These are phyloP conservation scores for Irpex rosettiformis DNA, from an alignment of 1,284 basidiomycete species.

Conservation along the genomic window DNA sequence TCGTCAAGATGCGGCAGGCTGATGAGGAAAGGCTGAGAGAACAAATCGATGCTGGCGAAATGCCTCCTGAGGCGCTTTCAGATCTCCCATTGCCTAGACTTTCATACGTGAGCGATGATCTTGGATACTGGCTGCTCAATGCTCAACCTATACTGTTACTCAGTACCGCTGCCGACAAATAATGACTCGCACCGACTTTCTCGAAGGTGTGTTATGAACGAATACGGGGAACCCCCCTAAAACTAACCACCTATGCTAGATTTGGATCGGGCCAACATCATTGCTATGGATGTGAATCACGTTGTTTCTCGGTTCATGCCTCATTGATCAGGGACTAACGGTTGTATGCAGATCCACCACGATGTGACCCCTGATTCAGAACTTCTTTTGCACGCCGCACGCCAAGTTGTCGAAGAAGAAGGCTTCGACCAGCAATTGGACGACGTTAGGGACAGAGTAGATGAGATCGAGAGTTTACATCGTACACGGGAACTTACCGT, in stretches of 20 bases:
- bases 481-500: conserved; percentile 71
- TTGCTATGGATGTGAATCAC: conserved; percentile 69
- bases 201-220: conserved; percentile 49
- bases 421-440: conserved; percentile 74
- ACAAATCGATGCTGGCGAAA: conserved; percentile 35
- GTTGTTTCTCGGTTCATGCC: conserved; percentile 1
- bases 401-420: conserved; percentile 64
- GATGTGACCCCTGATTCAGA: conserved; percentile 79
- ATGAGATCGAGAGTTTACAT: conserved; percentile 71
- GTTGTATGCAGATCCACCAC: conserved; percentile 53
- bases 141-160: neutral
- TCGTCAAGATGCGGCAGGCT: conserved; percentile 56
- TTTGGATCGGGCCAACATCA: conserved; percentile 64
- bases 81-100: conserved; percentile 56
- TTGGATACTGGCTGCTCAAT: neutral
- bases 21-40: conserved; percentile 42
- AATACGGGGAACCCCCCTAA: neutral
- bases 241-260: conserved; percentile 32
- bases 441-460: conserved; percentile 67
- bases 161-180: conserved; percentile 68
- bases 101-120: conserved; percentile 46
- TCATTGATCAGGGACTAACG: conserved; percentile 1
- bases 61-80: conserved; percentile 31
- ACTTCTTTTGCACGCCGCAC: conserved; percentile 67
- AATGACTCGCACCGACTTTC: conserved; percentile 81